These are phyloP conservation scores for Avena sativa DNA, from an alignment of 176 grass and related monocot genomes.

Conservation along the genomic window DNA sequence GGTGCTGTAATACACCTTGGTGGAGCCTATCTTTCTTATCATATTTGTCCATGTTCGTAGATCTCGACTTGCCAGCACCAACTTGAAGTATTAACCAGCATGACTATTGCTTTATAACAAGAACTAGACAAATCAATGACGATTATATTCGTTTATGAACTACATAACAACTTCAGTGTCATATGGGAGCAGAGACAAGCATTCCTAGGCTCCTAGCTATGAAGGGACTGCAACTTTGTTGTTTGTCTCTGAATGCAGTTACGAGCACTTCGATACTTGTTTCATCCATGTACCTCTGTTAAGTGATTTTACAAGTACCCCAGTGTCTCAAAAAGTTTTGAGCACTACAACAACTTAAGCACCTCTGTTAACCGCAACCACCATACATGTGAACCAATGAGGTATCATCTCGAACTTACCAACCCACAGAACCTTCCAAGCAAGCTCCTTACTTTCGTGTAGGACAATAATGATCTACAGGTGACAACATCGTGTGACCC, in stretches of 20 bases:
- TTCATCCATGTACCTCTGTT: background rate
- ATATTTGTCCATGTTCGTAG: background rate
- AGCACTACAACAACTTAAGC: background rate
- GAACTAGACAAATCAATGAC: background rate
- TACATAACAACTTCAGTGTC: background rate
- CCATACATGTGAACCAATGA: slow-evolving; percentile 16
- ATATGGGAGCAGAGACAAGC: slow-evolving; percentile 23
- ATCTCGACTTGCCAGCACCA: background rate
- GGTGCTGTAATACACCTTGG: background rate
- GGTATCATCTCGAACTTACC: background rate
- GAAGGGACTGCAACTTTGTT: background rate
- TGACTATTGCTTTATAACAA: background rate
- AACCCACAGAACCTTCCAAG: slow-evolving; percentile 6
- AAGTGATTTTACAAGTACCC: background rate
- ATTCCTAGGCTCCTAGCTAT: background rate
- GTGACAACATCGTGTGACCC: background rate
- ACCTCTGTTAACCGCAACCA: background rate
- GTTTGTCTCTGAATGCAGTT: background rate
- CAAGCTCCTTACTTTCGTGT: background rate
- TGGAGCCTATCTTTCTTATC: background rate
- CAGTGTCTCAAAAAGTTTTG: slow-evolving; percentile 3
- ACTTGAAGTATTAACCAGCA: background rate
- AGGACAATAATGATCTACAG: background rate
- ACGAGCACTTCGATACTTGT: too few species aligned
- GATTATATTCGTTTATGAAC: background rate